These are phyloP conservation scores for Geotrichum aggregatum DNA, from an alignment of 1,139 yeast genomes.

Conservation along the genomic window DNA sequence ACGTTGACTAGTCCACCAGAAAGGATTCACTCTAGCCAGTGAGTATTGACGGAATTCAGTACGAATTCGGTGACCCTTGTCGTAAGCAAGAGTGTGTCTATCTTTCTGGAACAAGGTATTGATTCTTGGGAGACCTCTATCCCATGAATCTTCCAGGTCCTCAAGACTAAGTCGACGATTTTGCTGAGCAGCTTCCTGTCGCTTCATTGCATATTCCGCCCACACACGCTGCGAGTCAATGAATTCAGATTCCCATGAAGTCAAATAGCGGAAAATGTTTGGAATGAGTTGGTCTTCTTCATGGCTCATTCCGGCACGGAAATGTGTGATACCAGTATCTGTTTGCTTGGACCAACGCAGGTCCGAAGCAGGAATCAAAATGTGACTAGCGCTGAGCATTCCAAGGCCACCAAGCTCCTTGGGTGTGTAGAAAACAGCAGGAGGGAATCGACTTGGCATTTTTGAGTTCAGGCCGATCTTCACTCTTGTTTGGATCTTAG, in stretches of 20 bases:
- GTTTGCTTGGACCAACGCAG: constrained; percentile 89
- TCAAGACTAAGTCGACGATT: constrained; percentile 85
- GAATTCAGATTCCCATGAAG: constrained; percentile 97
- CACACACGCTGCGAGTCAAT: constrained; percentile 92
- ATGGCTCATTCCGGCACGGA: constrained; percentile 89
- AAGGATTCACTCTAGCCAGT: constrained; percentile 71
- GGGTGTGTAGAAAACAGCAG: constrained; percentile 96
- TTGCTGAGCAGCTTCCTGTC: constrained; percentile 82
- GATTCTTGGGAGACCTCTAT: constrained; percentile 92
- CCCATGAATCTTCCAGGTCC: constrained; percentile 93
- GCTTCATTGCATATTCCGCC: constrained; percentile 91
- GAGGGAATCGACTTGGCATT: constrained; percentile 98
- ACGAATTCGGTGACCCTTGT: constrained; percentile 87
- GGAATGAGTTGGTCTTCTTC: constrained; percentile 78
- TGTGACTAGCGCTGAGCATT: constrained; percentile 95
- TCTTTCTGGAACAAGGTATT: constrained; percentile 94
- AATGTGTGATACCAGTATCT: constrained; percentile 90
- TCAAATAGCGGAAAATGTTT: constrained; percentile 83
- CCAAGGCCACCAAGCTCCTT: constrained; percentile 96
- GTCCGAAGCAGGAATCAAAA: constrained; percentile 89
- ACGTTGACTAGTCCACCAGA: constrained; percentile 93
- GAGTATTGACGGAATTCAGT: constrained; percentile 73
- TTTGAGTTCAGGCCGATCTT: constrained; percentile 94
- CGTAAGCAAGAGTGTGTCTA: constrained; percentile 89
- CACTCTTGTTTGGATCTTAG: constrained; percentile 88